These are phyloP conservation scores for Leersia perrieri DNA, from an alignment of 176 grass and related monocot genomes.

Conservation along the genomic window DNA sequence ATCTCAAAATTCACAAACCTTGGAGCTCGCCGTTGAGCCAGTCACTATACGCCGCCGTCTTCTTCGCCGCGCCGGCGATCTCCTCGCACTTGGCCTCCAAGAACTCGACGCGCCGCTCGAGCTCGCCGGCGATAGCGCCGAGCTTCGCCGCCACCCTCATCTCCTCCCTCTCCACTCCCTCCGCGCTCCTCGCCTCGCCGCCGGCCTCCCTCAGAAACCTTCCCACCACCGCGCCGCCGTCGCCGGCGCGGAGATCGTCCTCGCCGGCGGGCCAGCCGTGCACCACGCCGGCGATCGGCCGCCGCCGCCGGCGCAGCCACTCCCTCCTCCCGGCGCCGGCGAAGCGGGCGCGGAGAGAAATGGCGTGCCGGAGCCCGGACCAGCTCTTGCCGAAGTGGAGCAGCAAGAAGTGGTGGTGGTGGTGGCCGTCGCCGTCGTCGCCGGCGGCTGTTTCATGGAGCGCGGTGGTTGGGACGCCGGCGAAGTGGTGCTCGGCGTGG, in stretches of 20 bases:
- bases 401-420: conserved; percentile 14
- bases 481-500: conserved; percentile 1
- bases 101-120: conserved; percentile 16
- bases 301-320: background rate
- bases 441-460: conserved; percentile 9
- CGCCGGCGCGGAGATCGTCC: background rate
- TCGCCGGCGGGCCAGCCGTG: conserved; percentile 32
- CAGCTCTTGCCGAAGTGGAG: conserved; percentile 39
- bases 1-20: background rate
- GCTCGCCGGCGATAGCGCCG: background rate
- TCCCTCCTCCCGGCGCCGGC: conserved; percentile 23
- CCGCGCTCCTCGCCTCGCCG: conserved; percentile 10
- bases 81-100: conserved; percentile 16
- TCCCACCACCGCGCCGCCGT: background rate
- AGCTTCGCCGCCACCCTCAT: background rate
- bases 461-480: conserved; percentile 18
- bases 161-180: conserved; percentile 18
- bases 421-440: background rate
- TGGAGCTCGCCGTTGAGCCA: background rate
- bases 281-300: background rate
- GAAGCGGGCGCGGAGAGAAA: background rate
- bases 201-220: conserved; percentile 14
- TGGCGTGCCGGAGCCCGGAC: conserved; percentile 3
- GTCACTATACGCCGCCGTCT: background rate
- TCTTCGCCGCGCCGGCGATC: background rate